A percentile compares a stretch with the other conserved stretches of the same genome.
These are phyloP conservation scores for Arthrobotrys sinensis DNA, from an alignment of 2,329 filamentous ascomycete species.

Conservation along the genomic window DNA sequence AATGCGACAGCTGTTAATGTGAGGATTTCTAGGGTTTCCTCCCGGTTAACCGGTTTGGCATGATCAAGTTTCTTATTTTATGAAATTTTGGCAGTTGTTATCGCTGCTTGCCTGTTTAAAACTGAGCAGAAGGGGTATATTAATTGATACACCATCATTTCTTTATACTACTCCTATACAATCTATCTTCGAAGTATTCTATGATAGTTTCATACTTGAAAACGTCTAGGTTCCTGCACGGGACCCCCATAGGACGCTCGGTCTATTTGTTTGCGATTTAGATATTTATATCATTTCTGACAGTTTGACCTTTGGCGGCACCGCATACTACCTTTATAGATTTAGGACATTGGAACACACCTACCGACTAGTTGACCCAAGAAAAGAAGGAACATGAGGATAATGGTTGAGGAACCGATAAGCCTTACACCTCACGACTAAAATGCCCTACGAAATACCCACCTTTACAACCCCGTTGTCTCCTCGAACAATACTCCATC, in stretches of 20 bases:
- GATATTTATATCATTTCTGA: no score
- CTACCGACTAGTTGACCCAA: background rate
- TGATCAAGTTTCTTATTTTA: background rate
- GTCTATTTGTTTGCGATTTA: no score
- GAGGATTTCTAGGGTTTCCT: background rate
- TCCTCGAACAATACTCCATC: background rate
- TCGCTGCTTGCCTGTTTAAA: no score
- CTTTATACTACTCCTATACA: no score
- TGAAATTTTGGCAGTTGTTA: no score
- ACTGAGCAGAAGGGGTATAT: no score
- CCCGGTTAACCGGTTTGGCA: background rate
- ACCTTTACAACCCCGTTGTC: background rate
- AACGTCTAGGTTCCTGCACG: background rate
- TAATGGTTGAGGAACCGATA: background rate
- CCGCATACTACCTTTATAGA: background rate
- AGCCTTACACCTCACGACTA: background rate
- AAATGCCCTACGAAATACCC: background rate
- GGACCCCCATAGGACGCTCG: background rate
- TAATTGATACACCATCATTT: no score
- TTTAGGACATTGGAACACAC: background rate
- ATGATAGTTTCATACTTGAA: background rate
- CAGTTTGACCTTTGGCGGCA: no score
- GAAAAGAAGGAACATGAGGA: background rate
- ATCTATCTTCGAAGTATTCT: background rate
- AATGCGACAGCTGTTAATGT: conserved; percentile 14